These are phyloP conservation scores for Neurospora sp. DNA, from an alignment of 495 filamentous ascomycete genomes.

Conservation along the genomic window DNA sequence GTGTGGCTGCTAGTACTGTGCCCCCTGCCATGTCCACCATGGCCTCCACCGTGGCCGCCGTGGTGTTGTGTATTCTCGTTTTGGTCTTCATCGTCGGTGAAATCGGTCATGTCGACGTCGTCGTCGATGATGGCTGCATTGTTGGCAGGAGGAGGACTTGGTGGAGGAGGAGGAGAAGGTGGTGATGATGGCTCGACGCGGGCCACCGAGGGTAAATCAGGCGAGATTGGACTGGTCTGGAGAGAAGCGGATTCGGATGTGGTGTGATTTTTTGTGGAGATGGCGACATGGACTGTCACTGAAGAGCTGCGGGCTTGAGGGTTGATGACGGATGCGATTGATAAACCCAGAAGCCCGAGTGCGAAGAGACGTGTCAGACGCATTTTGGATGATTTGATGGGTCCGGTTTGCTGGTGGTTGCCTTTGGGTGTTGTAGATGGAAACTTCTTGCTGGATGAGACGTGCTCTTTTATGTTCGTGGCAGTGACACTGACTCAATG, in stretches of 20 bases:
- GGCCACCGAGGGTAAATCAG: too few species aligned
- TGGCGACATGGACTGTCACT: too few species aligned
- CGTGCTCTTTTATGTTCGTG: not conserved
- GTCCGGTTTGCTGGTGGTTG: too few species aligned
- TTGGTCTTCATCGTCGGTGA: not conserved
- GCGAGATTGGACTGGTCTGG: too few species aligned
- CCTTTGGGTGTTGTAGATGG: too few species aligned
- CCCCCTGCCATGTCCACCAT: not conserved
- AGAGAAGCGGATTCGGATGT: too few species aligned
- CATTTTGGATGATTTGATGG: not conserved
- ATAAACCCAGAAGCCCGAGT: not conserved
- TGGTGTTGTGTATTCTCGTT: not conserved
- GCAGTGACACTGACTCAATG: not conserved
- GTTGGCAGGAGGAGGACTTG: not conserved
- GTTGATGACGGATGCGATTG: not conserved
- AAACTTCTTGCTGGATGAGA: too few species aligned
- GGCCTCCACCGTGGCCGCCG: not conserved
- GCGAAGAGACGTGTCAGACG: not conserved
- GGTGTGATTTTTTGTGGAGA: too few species aligned
- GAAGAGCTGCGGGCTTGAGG: too few species aligned
- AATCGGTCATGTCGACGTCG: not conserved
- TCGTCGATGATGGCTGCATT: not conserved
- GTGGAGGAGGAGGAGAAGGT: not conserved
- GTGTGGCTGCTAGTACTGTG: not conserved
- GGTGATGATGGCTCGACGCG: too few species aligned